Base-by-base conservation (phyloP, 371 early-diverging fungal species). In the Blakeslea trispora region DNA sequence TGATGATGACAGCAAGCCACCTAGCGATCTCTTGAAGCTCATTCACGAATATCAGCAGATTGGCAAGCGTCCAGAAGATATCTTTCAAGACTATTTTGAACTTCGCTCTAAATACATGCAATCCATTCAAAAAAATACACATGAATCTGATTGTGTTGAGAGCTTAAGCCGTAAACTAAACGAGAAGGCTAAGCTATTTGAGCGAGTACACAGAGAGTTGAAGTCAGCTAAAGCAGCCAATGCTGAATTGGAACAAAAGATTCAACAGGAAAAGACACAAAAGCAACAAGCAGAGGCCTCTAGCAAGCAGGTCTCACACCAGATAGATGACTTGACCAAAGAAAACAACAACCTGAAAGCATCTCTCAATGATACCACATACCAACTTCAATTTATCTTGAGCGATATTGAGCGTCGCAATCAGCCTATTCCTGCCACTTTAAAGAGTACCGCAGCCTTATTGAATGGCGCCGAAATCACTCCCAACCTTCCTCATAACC, bases 341-440 rank as follows among this genome's bases (percentile, higher is more conserved):
- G 61, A 61, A 6, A 55, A 55, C 1, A 7, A 34, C 5, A 19
- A 28, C 22, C n/a, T 62, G 19, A 37, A 49, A 28, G 40, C 46
- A 5, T 32, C 55, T 19, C 42, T 64, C 4, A 59, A 59, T n/a
- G 59, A 59, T 47, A 59, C 60, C 8, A 59, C 51, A 17, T 55
- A 58, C 24, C 64, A 64, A 47, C 43, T 64, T 23, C 55, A 55
- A n/a, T 44, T 51, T 44, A 2, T 64, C 1, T 50, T 64, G 13
- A 22, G 42, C 4, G 59, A 51, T 28, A 47, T 64, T 5, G 55
- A 64, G 41, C 40, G 39, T 32, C 52, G 57, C 6, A 41, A 34
- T 11, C 45, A 45, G n/a, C 55, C 62, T 42, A 47, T 62, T 37
- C 62, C 62, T n/a, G 22, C 44, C 5, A 3, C 11, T 3, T 7